A percentile compares a stretch with the other conserved stretches of the same genome.
Evolutionary conservation across 2,329 filamentous ascomycete genomes (phyloP).

Genomic region (Trichoderma semiorbis): DNA sequence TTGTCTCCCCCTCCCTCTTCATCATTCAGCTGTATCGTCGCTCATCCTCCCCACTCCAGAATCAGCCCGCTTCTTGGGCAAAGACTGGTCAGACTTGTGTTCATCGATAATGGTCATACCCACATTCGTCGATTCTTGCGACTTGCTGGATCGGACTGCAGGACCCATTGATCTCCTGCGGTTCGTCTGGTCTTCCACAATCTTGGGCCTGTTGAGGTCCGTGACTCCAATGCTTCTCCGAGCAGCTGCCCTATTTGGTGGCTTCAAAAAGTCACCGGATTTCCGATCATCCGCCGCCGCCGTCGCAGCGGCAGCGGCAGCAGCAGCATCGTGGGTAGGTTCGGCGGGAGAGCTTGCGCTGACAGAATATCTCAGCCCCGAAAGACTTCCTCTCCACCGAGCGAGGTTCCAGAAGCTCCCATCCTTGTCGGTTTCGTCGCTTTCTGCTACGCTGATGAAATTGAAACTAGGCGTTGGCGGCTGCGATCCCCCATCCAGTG

Average conservation of each 20-base stretch:
- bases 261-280: constrained; percentile 26
- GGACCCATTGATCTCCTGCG: constrained; percentile 33
- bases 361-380: constrained; percentile 33
- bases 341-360: constrained; percentile 25
- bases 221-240: constrained; percentile 30
- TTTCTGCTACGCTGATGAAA: constrained; percentile 36
- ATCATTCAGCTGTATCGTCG: constrained; percentile 26
- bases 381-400: constrained; percentile 47
- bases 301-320: background rate
- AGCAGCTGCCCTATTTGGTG: constrained; percentile 33
- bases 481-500: constrained; percentile 29
- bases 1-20: background rate
- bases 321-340: constrained; percentile 14
- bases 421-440: constrained; percentile 40
- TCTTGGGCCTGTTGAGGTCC: constrained; percentile 28
- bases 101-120: constrained; percentile 7
- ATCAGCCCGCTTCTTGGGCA: constrained; percentile 32
- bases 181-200: constrained; percentile 24
- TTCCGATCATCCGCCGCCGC: constrained; percentile 17
- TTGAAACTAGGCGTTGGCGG: constrained; percentile 57
- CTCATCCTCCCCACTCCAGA: constrained; percentile 34
- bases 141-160: background rate
- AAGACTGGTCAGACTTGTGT: constrained; percentile 16
- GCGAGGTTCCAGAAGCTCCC: constrained; percentile 56
- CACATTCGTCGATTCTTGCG: background rate